Percentiles rank a stretch among this genome's conserved stretches.
phyloP scores from a whole-genome alignment of 495 filamentous ascomycete species.

The Glutinoglossum americanum region DNA sequence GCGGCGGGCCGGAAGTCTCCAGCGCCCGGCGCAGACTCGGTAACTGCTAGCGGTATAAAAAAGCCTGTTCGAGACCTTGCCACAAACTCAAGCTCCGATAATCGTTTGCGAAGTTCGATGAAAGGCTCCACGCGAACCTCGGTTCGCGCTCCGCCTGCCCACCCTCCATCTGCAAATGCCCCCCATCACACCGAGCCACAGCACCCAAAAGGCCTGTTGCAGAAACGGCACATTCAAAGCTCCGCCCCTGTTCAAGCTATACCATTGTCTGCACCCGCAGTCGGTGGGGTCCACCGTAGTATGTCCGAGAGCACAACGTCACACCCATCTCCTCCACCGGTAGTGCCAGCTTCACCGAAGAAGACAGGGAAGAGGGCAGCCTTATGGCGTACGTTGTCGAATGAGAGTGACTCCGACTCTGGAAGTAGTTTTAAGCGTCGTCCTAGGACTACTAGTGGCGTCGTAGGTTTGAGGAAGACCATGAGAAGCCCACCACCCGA shows the following conservation, averaged over 20 bases:
- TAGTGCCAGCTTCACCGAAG: background rate
- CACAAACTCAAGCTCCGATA: conserved; percentile 8
- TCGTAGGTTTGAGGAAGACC: conserved; percentile 28
- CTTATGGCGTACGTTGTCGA: conserved; percentile 19
- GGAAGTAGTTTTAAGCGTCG: conserved; percentile 39
- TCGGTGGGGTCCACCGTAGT: background rate
- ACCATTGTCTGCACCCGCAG: background rate
- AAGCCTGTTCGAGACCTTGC: conserved; percentile 17
- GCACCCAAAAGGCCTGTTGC: conserved; percentile 14
- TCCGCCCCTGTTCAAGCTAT: background rate
- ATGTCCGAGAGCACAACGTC: background rate
- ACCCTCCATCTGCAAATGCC: background rate
- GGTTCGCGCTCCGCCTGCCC: background rate
- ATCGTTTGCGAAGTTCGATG: conserved; percentile 21
- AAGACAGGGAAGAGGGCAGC: conserved; percentile 1
- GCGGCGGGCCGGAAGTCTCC: background rate
- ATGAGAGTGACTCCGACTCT: conserved; percentile 34
- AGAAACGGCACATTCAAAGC: conserved; percentile 12
- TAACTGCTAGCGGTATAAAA: conserved; percentile 20
- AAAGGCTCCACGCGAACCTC: conserved; percentile 7
- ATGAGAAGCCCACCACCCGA: conserved; percentile 22
- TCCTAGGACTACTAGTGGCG: conserved; percentile 13
- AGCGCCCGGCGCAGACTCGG: conserved; percentile 16
- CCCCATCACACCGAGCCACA: background rate
- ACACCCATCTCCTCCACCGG: background rate